phyloP scores from a whole-genome alignment of 2,329 filamentous ascomycete species.

The Drechmeria coniospora region DNA sequence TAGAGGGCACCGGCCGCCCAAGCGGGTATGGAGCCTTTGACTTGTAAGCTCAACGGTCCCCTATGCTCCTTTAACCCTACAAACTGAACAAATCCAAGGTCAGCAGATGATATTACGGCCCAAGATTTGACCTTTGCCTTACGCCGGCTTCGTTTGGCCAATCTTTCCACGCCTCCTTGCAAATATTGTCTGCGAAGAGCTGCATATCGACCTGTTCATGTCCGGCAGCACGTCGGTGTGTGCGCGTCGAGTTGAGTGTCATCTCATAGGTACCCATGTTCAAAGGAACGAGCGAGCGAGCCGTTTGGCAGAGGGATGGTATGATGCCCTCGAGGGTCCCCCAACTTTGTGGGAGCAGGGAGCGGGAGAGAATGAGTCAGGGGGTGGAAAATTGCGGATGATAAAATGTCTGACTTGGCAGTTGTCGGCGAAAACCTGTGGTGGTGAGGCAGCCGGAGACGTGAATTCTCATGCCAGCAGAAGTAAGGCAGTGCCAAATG shows the following conservation, averaged over 20 bases:
- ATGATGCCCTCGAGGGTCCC: no score
- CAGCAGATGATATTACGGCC: background rate
- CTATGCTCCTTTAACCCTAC: constrained; percentile 50
- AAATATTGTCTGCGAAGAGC: background rate
- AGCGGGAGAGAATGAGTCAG: no score
- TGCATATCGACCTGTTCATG: background rate
- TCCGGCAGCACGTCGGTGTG: background rate
- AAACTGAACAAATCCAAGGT: constrained; percentile 36
- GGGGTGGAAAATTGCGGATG: no score
- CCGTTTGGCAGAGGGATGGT: no score
- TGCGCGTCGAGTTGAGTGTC: background rate
- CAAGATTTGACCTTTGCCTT: background rate
- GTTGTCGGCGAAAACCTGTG: no score
- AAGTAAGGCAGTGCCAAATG: no score
- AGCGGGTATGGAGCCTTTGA: constrained; percentile 51
- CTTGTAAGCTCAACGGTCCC: constrained; percentile 43
- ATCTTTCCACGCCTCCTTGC: background rate
- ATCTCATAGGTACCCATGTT: no score
- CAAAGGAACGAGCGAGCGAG: no score
- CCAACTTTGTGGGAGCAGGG: no score
- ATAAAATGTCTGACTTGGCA: no score
- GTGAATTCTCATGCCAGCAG: no score
- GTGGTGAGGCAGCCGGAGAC: no score
- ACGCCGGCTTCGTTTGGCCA: background rate
- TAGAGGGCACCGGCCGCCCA: constrained; percentile 60